Percentiles rank a stretch among this genome's conserved stretches.
Evolutionary conservation across 768 basidiomycete species (phyloP).

Genomic region (Collybia nuda): DNA sequence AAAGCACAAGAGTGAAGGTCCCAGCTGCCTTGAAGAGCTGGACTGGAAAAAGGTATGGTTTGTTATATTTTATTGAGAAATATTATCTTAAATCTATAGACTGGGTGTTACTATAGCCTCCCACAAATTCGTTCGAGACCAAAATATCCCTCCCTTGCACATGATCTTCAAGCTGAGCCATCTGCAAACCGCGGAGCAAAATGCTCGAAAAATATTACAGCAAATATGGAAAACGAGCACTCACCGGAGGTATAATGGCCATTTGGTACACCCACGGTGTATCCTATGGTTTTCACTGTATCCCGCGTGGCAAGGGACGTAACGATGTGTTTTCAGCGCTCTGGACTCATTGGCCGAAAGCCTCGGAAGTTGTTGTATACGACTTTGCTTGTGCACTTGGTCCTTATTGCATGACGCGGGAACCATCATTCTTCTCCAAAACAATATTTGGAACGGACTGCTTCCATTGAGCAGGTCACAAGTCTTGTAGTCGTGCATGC

Average conservation of each 20-base stretch:
- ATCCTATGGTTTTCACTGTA: conserved; percentile 20
- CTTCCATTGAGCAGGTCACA: conserved; percentile 32
- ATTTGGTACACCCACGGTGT: conserved; percentile 21
- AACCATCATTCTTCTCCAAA: conserved; percentile 25
- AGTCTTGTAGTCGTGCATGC: conserved; percentile 25
- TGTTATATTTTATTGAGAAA: too few species aligned
- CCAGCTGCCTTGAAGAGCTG: neutral
- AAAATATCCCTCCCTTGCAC: conserved; percentile 8
- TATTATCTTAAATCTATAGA: too few species aligned
- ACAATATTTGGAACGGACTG: conserved; percentile 31
- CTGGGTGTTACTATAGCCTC: conserved; percentile 15
- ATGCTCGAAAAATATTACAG: conserved; percentile 19
- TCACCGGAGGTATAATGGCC: conserved; percentile 20
- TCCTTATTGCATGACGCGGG: conserved; percentile 22
- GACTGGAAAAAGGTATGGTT: too few species aligned
- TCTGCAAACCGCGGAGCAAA: conserved; percentile 11
- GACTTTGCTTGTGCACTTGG: too few species aligned
- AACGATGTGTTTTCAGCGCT: conserved; percentile 18
- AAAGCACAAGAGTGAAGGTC: neutral
- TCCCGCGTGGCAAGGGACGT: conserved; percentile 13
- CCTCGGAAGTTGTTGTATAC: conserved; percentile 27
- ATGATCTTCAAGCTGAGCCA: conserved; percentile 3
- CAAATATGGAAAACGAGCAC: conserved; percentile 10
- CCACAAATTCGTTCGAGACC: conserved; percentile 14
- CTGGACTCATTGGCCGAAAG: conserved; percentile 11